phyloP scores from a whole-genome alignment of 352 stramenopile species.

The Pythium insidiosum region DNA sequence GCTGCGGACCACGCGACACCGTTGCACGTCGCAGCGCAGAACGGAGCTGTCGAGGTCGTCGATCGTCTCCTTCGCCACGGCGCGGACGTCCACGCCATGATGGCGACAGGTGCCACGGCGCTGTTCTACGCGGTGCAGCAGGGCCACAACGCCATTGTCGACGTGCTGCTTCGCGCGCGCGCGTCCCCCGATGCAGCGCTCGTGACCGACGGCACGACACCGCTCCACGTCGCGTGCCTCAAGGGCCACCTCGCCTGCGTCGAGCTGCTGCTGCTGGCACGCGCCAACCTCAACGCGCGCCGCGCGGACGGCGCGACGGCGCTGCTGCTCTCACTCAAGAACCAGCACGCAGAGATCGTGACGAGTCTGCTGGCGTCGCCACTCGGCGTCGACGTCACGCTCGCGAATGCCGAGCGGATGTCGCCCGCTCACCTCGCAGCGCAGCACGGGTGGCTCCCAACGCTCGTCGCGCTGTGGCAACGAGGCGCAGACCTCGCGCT shows the following conservation, averaged over 20 bases:
- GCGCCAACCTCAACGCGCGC: constrained; percentile 6
- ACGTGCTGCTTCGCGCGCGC: constrained; percentile 18
- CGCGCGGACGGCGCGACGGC: constrained; percentile 69
- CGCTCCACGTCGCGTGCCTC: constrained; percentile 2
- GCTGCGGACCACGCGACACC: constrained; percentile 3
- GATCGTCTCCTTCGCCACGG: constrained; percentile 3
- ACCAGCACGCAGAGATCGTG: constrained; percentile 70
- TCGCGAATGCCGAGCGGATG: constrained; percentile 2
- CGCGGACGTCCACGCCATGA: constrained; percentile 10
- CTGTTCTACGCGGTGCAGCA: constrained; percentile 10
- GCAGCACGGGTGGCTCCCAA: constrained; percentile 7
- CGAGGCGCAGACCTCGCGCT: constrained; percentile 4
- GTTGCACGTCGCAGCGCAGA: constrained; percentile 56
- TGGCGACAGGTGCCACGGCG: constrained; percentile 22
- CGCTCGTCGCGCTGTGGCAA: constrained; percentile 5
- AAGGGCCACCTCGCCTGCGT: constrained; percentile 5
- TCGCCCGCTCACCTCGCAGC: constrained; percentile 6
- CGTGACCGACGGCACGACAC: constrained; percentile 4
- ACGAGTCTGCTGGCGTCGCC: constrained; percentile 29
- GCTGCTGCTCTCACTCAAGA: constrained; percentile 78
- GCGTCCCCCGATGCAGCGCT: background rate
- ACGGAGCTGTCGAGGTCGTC: constrained; percentile 23
- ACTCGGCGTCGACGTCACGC: background rate
- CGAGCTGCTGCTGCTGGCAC: background rate
- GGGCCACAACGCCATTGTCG: constrained; percentile 2